Evolutionary conservation across 768 basidiomycete genomes (phyloP), one percentile per base, ranked within the genome.

Genomic region (Tubosaeta sp.): DNA sequence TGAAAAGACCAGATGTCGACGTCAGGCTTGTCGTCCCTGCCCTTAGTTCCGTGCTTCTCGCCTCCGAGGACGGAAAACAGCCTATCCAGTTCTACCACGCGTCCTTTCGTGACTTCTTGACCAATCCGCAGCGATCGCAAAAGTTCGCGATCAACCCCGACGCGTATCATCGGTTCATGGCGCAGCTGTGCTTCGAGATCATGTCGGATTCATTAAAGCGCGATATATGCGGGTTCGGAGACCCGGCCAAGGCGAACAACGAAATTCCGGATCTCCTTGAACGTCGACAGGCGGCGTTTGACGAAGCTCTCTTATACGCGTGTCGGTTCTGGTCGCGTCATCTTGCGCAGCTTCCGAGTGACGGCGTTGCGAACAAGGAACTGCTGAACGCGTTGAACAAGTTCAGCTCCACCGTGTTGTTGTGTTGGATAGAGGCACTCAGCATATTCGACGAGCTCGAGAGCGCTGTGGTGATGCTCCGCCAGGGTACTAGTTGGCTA

Each of bases 41-140:
- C 13, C 55, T 63, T 13, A 46, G 46, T 2, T 63, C 61, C 0
- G 58, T 63, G 5, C 53, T 62, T 12, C 52, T 63, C 2, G 49
- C 55, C 5, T 62, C 60, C 3, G 58, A 62, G 25, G 58, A 62
- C n/a, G 51, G 57, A 31, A 46, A 48, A 38, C 60, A 55, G 14
- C 51, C 60, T 2, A 55, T 62, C 10, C 61, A 62, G 11, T 62
- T 63, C 26, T 63, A 57, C 11, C 62, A 63, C 19, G 50, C 61
- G 0, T 63, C 61, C 4, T 63, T 63, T 27, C 60, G 61, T 7
- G 61, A 63, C 14, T 63, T 63, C 29, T 19, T 63, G 42, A 38
- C 50, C 47, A 46, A 35, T 14, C 55, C 55, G 5, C 55, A 59
- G 31, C 61, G 61, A 12, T 62, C 61, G 2, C 43, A 42, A 16